A percentile compares a stretch with the other conserved stretches of the same genome.
Evolutionary conservation across 495 filamentous ascomycete genomes (phyloP).

Genomic region (Hypomontagnella submonticulosa): DNA sequence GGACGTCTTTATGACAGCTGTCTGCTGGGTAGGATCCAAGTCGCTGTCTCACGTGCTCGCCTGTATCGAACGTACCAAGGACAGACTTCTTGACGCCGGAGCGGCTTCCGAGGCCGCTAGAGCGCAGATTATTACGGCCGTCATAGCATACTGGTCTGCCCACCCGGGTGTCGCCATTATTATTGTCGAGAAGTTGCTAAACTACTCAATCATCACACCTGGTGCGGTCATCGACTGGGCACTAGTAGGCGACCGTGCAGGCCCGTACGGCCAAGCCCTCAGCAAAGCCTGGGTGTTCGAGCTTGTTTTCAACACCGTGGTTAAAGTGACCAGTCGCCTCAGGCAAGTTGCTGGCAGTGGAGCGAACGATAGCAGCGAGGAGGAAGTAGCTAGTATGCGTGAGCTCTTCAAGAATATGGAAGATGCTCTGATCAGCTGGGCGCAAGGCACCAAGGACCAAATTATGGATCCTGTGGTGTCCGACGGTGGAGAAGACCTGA

Average conservation of each 20-base stretch:
- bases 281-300: constrained; percentile 82
- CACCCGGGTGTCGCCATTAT: constrained; percentile 93
- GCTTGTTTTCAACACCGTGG: constrained; percentile 85
- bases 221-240: constrained; percentile 89
- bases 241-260: constrained; percentile 65
- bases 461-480: constrained; percentile 63
- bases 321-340: constrained; percentile 91
- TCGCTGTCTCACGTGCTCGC: constrained; percentile 95
- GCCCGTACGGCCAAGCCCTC: constrained; percentile 71
- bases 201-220: constrained; percentile 93
- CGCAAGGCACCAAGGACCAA: constrained; percentile 76
- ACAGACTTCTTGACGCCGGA: constrained; percentile 83
- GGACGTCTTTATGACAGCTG: constrained; percentile 90
- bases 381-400: constrained; percentile 69
- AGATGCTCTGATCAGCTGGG: constrained; percentile 79
- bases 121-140: constrained; percentile 87
- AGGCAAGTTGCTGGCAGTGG: constrained; percentile 76
- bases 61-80: constrained; percentile 95
- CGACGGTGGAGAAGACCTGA: constrained; percentile 68
- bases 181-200: constrained; percentile 96
- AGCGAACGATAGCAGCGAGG: constrained; percentile 39
- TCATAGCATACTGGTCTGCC: constrained; percentile 92
- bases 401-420: constrained; percentile 83
- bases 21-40: constrained; percentile 92
- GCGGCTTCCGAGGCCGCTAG: constrained; percentile 75